A percentile compares a stretch with the other conserved stretches of the same genome.
Evolutionary conservation across 129 eudicot genomes (phyloP).

Genomic region (Tagetes erecta): DNA sequence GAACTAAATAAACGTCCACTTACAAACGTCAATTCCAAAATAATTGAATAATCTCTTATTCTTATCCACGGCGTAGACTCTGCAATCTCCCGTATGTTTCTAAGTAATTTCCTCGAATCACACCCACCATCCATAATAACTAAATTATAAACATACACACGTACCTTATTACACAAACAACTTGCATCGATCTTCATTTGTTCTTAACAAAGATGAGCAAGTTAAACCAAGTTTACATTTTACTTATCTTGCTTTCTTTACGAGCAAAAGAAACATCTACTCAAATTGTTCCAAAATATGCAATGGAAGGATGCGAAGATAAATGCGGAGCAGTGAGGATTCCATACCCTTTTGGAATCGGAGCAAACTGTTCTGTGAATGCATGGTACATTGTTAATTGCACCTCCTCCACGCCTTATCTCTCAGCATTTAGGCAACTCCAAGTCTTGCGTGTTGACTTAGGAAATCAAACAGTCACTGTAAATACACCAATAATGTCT

Average conservation of each 20-base stretch:
- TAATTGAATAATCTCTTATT: no score
- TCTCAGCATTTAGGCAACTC: background rate
- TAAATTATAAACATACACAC: no score
- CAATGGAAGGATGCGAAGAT: slow-evolving; percentile 11
- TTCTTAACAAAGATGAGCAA: background rate
- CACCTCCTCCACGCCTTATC: slow-evolving; percentile 15
- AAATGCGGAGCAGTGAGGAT: slow-evolving; percentile 1
- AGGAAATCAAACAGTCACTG: background rate
- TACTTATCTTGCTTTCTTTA: slow-evolving; percentile 1
- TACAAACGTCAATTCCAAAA: no score
- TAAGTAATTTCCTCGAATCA: no score
- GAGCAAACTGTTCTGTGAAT: slow-evolving; percentile 5
- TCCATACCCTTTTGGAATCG: slow-evolving; percentile 28
- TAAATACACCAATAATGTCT: background rate
- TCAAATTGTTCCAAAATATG: background rate
- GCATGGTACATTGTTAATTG: slow-evolving; percentile 10
- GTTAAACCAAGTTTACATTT: background rate
- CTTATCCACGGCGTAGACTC: no score
- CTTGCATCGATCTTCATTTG: background rate
- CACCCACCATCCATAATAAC: no score
- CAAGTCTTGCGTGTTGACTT: slow-evolving; percentile 3
- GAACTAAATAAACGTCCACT: no score
- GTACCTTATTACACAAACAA: no score
- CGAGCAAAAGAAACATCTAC: background rate
- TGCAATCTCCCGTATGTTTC: no score